A percentile compares a stretch with the other conserved stretches of the same genome.
Evolutionary conservation across 768 basidiomycete species (phyloP).

Genomic region (Mrakia blollopis): DNA sequence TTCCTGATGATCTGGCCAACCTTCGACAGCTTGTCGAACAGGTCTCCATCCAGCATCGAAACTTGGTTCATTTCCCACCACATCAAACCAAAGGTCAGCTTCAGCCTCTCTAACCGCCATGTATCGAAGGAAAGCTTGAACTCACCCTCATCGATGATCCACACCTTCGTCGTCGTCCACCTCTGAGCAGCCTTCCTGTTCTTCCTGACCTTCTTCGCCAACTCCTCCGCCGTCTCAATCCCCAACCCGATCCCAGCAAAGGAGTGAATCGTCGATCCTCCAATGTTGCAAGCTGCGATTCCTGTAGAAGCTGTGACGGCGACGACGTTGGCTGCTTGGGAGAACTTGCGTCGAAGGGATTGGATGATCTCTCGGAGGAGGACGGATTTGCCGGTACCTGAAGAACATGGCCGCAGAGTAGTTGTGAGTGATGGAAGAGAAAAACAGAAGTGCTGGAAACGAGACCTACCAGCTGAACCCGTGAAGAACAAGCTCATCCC

Average conservation of each 20-base stretch:
- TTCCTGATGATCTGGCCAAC: constrained; percentile 65
- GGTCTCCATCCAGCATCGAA: constrained; percentile 84
- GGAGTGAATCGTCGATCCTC: constrained; percentile 29
- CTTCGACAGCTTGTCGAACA: constrained; percentile 77
- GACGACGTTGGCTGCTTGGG: constrained; percentile 1
- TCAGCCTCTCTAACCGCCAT: not conserved
- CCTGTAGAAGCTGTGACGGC: constrained; percentile 33
- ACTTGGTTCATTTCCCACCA: constrained; percentile 61
- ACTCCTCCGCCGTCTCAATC: constrained; percentile 7
- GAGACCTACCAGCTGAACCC: constrained; percentile 37
- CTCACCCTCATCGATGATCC: constrained; percentile 82
- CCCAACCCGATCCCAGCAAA: constrained; percentile 30
- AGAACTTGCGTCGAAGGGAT: constrained; percentile 31
- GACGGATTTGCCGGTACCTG: constrained; percentile 43
- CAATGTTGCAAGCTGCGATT: constrained; percentile 30
- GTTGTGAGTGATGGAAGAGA: not conserved
- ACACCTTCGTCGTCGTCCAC: constrained; percentile 77
- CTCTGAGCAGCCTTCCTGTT: constrained; percentile 64
- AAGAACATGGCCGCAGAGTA: not conserved
- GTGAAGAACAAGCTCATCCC: constrained; percentile 40
- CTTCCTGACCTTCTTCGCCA: constrained; percentile 48
- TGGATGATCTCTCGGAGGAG: constrained; percentile 40
- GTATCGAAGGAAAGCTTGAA: not conserved
- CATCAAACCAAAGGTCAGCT: too few species aligned
- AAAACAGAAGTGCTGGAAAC: not conserved